Conservation (phyloP, 257 asterid species). For the Cinchona pubescens region DNA sequence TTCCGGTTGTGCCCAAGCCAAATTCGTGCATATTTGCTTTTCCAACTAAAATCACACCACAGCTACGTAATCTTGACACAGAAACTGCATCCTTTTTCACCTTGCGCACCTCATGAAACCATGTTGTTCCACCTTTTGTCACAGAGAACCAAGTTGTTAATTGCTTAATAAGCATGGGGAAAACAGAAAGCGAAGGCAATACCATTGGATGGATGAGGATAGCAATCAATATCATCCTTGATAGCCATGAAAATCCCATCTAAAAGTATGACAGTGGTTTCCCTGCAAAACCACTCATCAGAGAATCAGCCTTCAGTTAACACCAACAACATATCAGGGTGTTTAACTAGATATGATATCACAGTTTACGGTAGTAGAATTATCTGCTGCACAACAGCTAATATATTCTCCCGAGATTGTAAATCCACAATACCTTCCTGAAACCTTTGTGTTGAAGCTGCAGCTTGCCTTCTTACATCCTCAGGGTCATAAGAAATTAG, state of each 20-base stretch:
- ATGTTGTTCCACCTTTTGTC: conserved; percentile 83
- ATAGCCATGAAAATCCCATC: conserved; percentile 94
- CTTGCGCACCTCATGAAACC: conserved; percentile 71
- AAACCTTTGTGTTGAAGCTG: conserved; percentile 86
- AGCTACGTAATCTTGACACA: conserved; percentile 76
- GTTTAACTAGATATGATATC: neutral
- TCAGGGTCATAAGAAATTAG: conserved; percentile 79
- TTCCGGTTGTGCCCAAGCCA: conserved; percentile 96
- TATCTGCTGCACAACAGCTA: neutral
- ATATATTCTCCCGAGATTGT: neutral
- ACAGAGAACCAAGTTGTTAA: conserved; percentile 22
- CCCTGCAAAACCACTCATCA: conserved; percentile 48
- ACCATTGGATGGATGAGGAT: conserved; percentile 86
- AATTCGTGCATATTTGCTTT: conserved; percentile 99
- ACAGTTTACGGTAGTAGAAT: neutral
- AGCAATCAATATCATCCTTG: conserved; percentile 94
- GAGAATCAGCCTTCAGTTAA: conserved; percentile 18
- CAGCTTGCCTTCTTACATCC: conserved; percentile 85
- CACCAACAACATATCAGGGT: neutral
- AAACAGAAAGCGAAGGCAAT: conserved; percentile 15
- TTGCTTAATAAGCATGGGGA: neutral
- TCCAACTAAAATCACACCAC: conserved; percentile 92
- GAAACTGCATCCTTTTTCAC: conserved; percentile 71
- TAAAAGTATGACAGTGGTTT: conserved; percentile 69
- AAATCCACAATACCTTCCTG: conserved; percentile 58